Conservation (phyloP, 768 basidiomycete species). For the Mycena amicta region DNA sequence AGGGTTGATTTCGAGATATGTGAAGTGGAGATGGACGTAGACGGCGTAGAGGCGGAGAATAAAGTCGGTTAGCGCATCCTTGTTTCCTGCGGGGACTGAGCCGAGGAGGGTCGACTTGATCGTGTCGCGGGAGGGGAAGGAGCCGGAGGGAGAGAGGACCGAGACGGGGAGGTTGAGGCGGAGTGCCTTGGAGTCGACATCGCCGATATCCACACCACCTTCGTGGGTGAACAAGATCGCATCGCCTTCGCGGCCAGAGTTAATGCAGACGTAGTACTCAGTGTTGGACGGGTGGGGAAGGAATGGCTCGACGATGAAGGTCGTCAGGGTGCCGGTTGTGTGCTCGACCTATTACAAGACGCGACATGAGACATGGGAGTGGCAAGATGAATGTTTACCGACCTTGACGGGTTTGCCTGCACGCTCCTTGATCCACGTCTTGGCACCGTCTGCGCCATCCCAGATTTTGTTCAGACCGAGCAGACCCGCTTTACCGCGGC, state of each 20-base stretch:
- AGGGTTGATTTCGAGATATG: conserved; percentile 99
- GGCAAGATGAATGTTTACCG: conserved; percentile 35
- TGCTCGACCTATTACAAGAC: conserved; percentile 72
- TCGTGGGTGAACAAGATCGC: conserved; percentile 98
- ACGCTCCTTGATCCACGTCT: conserved; percentile 81
- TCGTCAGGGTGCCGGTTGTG: conserved; percentile 92
- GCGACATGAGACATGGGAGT: conserved; percentile 15
- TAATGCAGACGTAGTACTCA: conserved; percentile 99
- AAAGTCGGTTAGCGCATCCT: conserved; percentile 93
- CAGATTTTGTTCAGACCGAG: conserved; percentile 92
- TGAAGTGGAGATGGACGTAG: conserved; percentile 98
- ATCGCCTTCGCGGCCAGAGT: conserved; percentile 92
- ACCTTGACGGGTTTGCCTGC: conserved; percentile 95
- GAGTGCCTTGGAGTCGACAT: conserved; percentile 96
- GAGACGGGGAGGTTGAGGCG: conserved; percentile 81
- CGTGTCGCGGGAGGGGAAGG: conserved; percentile 82
- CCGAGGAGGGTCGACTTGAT: conserved; percentile 78
- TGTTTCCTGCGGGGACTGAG: conserved; percentile 82
- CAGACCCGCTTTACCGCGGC: conserved; percentile 96
- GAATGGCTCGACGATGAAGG: conserved; percentile 99
- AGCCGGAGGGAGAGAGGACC: conserved; percentile 35
- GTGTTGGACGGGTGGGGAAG: conserved; percentile 90
- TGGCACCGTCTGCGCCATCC: conserved; percentile 83
- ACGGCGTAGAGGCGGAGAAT: conserved; percentile 93
- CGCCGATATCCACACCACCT: conserved; percentile 97